These are phyloP conservation scores for Pharnaceum exiguum DNA, from an alignment of 148 eudicot genomes.

Conservation along the genomic window DNA sequence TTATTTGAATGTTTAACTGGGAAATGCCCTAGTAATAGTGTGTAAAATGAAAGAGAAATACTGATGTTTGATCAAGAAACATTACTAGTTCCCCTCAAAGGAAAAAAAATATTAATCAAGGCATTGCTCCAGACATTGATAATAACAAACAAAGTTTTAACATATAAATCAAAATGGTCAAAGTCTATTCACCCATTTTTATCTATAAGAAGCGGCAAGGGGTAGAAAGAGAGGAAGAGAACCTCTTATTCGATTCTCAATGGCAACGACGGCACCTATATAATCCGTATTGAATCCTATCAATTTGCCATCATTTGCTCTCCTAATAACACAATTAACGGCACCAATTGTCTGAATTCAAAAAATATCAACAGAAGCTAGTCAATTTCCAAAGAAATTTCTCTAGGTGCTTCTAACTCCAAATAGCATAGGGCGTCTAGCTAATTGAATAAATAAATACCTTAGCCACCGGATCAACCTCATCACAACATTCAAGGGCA, in stretches of 20 bases:
- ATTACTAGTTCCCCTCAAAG: no score
- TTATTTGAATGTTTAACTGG: no score
- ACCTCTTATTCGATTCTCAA: conserved; percentile 64
- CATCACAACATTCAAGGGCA: conserved; percentile 51
- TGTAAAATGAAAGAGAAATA: no score
- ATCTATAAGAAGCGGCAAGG: neutral
- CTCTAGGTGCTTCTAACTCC: neutral
- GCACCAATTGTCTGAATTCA: conserved; percentile 67
- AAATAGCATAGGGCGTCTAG: neutral
- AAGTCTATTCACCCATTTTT: no score
- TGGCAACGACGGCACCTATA: conserved; percentile 69
- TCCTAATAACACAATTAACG: conserved; percentile 56
- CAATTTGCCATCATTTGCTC: conserved; percentile 54
- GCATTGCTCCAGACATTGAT: no score
- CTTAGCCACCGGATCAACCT: conserved; percentile 70
- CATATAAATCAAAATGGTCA: no score
- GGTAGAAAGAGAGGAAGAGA: conserved; percentile 6
- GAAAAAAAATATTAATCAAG: no score
- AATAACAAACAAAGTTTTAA: no score
- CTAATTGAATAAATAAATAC: conserved; percentile 20
- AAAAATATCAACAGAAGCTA: no score
- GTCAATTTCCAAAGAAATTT: no score
- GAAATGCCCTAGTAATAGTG: no score
- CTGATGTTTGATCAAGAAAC: no score
- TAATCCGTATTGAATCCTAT: conserved; percentile 76